phyloP scores from a whole-genome alignment of 1,284 basidiomycete species.

The Sanguinoderma infundibulare region DNA sequence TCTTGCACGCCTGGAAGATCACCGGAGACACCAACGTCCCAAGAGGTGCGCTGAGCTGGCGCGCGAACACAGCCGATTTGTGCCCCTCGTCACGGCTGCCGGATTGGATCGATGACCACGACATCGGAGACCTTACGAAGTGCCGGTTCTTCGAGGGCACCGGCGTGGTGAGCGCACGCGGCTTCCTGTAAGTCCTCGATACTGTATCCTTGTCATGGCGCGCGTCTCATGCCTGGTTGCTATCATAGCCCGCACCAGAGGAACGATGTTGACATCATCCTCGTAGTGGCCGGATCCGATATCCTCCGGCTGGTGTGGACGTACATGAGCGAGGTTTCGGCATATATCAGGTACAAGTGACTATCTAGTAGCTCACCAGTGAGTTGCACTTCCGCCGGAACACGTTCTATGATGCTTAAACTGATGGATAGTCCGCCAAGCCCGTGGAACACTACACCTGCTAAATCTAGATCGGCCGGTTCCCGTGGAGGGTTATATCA shows the following conservation, averaged over 20 bases:
- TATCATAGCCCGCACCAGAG: slow-evolving; percentile 1
- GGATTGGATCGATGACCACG: slow-evolving; percentile 1
- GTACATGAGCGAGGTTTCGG: slow-evolving; percentile 9
- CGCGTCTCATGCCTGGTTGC: not conserved
- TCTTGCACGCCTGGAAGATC: slow-evolving; percentile 32
- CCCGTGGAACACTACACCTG: not conserved
- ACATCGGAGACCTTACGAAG: slow-evolving; percentile 3
- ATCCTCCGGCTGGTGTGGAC: slow-evolving; percentile 4
- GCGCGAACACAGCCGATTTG: slow-evolving; percentile 2
- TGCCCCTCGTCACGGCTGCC: not conserved
- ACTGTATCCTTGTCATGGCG: too few relatives aligned
- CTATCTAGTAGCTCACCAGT: not conserved
- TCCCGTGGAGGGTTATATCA: not conserved
- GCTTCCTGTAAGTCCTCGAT: slow-evolving; percentile 23
- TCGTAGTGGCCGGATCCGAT: slow-evolving; percentile 1
- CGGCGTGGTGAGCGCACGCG: slow-evolving; percentile 25
- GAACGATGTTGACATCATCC: not conserved
- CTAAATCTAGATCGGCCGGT: not conserved
- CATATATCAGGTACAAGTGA: slow-evolving; percentile 10
- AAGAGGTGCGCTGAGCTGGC: slow-evolving; percentile 31
- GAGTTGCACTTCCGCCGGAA: not conserved
- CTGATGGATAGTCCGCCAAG: not conserved
- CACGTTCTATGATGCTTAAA: not conserved
- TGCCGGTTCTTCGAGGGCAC: slow-evolving; percentile 13
- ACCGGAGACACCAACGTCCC: slow-evolving; percentile 36